Conservation (phyloP, 1,284 basidiomycete species). For the Pseudozyma pruni region DNA sequence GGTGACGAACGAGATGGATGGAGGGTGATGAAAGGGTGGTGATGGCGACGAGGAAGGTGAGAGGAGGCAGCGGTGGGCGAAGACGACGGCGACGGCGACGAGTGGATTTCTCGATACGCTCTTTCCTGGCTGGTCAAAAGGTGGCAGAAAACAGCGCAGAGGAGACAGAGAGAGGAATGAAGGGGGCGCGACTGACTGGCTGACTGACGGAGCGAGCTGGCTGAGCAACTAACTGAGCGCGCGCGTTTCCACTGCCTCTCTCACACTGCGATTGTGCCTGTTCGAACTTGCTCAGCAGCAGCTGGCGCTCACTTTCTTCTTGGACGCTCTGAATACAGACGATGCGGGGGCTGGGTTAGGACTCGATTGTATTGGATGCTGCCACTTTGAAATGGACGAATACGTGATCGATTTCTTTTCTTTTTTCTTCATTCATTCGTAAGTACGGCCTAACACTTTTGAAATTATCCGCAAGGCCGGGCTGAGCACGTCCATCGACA, state of each 20-base stretch:
- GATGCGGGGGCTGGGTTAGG: no score
- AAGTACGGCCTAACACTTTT: neutral
- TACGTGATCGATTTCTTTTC: neutral
- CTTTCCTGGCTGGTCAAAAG: neutral
- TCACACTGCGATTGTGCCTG: neutral
- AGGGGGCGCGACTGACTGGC: constrained; percentile 2
- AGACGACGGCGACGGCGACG: constrained; percentile 6
- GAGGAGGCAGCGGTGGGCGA: neutral
- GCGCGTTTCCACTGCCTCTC: neutral
- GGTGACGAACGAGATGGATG: constrained; percentile 7
- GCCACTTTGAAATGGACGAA: neutral
- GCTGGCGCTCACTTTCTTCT: neutral
- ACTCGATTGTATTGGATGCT: neutral
- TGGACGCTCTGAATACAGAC: neutral
- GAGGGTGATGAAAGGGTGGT: constrained; percentile 23
- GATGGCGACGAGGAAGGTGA: constrained; percentile 20
- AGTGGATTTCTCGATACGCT: constrained; percentile 1
- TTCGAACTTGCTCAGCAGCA: no score
- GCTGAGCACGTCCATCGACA: no score
- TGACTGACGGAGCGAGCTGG: constrained; percentile 6
- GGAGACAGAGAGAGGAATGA: neutral
- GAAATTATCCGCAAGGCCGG: no score
- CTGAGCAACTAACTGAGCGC: constrained; percentile 1
- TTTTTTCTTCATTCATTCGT: neutral
- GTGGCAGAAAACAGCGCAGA: neutral